phyloP scores from a whole-genome alignment of 352 stramenopile species.

The Achlya hypogyna region DNA sequence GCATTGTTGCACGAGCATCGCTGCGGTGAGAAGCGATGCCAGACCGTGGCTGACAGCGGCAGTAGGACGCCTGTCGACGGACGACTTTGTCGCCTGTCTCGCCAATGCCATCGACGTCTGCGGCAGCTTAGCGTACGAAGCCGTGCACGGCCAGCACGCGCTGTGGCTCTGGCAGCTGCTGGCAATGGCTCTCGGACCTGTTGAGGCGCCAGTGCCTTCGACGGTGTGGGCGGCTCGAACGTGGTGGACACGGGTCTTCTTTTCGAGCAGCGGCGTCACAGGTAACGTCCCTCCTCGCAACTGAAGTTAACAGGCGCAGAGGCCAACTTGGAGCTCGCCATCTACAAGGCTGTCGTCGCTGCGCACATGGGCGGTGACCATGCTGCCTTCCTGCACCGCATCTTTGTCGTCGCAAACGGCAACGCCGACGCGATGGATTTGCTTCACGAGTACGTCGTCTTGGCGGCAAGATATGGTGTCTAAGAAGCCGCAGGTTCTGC shows the following conservation, averaged over 20 bases:
- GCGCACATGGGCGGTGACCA: background rate
- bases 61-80: constrained; percentile 31
- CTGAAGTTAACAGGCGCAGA: background rate
- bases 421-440: background rate
- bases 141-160: constrained; percentile 27
- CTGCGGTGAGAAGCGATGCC: constrained; percentile 27
- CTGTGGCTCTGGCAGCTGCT: constrained; percentile 46
- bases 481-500: too few relatives aligned
- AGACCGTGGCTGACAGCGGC: constrained; percentile 32
- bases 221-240: background rate
- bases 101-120: constrained; percentile 42
- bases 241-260: constrained; percentile 65
- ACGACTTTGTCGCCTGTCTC: constrained; percentile 30
- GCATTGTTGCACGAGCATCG: background rate
- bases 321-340: background rate
- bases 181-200: constrained; percentile 34
- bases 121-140: constrained; percentile 45
- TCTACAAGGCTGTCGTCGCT: background rate
- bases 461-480: background rate
- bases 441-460: background rate
- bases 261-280: constrained; percentile 21
- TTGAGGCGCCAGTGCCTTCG: constrained; percentile 27
- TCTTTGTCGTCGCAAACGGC: background rate
- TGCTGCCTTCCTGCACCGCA: background rate
- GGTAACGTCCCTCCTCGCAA: background rate